These are phyloP conservation scores for Dysphania ambrosioides DNA, from an alignment of 148 eudicot species.

Conservation along the genomic window DNA sequence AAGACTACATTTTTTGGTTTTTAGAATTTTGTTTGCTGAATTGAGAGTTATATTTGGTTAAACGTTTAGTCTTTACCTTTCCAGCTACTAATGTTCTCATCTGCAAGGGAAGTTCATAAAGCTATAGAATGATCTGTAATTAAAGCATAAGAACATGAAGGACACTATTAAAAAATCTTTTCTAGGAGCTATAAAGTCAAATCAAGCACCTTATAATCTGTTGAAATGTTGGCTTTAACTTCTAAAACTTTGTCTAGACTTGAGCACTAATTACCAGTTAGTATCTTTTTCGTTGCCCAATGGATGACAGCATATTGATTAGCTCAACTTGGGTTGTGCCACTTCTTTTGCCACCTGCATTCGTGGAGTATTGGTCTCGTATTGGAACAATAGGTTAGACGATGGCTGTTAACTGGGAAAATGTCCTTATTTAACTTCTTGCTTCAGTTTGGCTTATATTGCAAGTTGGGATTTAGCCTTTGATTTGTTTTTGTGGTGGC, in stretches of 20 bases:
- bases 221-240: too few species aligned
- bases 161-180: not conserved
- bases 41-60: conserved; percentile 1
- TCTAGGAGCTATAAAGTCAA: not conserved
- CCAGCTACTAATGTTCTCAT: not conserved
- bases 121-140: not conserved
- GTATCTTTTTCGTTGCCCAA: not conserved
- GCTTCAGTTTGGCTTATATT: not conserved
- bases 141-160: not conserved
- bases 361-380: not conserved
- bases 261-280: not conserved
- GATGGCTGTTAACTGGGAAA: not conserved
- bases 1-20: not conserved
- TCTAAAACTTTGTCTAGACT: not conserved
- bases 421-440: not conserved
- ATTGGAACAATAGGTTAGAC: not conserved
- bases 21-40: not conserved
- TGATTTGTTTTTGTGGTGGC: too few species aligned
- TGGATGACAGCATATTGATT: not conserved
- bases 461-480: not conserved
- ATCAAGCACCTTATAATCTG: too few species aligned
- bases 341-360: not conserved
- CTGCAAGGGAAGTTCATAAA: not conserved
- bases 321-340: not conserved
- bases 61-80: not conserved